phyloP scores from a whole-genome alignment of 2,329 filamentous ascomycete genomes.

The Colletotrichum agaves region DNA sequence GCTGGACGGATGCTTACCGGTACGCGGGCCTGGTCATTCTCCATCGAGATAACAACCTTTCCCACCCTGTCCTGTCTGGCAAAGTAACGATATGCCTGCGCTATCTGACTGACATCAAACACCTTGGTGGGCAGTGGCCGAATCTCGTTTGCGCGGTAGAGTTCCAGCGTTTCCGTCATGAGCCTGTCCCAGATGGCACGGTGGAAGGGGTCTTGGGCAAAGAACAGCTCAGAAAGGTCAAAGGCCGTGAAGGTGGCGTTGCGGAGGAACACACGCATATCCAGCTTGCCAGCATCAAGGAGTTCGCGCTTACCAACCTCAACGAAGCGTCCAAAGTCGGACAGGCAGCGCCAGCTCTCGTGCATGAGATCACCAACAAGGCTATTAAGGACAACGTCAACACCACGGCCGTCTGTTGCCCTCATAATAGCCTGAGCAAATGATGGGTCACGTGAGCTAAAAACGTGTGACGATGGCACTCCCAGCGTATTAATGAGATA shows the following conservation, averaged over 20 bases:
- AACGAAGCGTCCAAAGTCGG: background rate
- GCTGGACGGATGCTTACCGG: no score
- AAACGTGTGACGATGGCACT: no score
- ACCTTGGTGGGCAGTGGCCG: constrained; percentile 31
- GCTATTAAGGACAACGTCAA: background rate
- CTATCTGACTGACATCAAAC: constrained; percentile 23
- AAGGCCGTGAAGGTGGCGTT: background rate
- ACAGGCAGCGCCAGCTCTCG: background rate
- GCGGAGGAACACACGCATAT: background rate
- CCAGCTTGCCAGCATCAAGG: no score
- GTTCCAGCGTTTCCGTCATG: constrained; percentile 7
- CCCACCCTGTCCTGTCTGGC: no score
- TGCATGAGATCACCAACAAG: background rate
- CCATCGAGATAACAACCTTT: no score
- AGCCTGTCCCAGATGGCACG: no score
- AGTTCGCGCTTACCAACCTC: background rate
- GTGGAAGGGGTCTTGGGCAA: no score
- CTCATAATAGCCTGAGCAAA: no score
- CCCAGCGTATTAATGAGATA: no score
- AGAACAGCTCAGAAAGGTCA: background rate
- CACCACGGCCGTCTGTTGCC: background rate
- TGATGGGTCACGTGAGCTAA: no score
- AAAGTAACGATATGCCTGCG: no score
- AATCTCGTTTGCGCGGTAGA: constrained; percentile 38
- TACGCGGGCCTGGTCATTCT: no score